Percentiles rank a stretch among this genome's conserved stretches.
These are phyloP conservation scores for Alectoria sarmentosa DNA, from an alignment of 495 filamentous ascomycete species.

Conservation along the genomic window DNA sequence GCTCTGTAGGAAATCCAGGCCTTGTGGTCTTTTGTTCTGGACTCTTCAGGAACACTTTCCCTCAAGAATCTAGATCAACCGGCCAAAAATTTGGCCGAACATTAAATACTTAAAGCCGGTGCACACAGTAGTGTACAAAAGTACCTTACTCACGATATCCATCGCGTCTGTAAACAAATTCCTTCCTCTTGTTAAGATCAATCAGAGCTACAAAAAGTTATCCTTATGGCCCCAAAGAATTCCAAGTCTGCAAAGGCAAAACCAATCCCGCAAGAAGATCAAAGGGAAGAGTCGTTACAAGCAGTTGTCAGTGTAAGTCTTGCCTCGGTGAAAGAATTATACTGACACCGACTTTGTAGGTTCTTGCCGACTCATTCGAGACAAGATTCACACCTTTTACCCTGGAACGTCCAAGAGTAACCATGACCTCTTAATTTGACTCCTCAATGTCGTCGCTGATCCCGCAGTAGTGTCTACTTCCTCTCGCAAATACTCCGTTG, in stretches of 20 bases:
- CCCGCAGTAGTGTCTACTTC: conserved; percentile 72
- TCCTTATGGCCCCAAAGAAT: conserved; percentile 35
- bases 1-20: conserved; percentile 4
- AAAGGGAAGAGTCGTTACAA: conserved; percentile 78
- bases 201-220: not conserved
- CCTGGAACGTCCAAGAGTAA: conserved; percentile 77
- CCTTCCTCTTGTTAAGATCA: too few species aligned
- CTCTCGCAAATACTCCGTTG: conserved; percentile 84
- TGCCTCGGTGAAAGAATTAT: conserved; percentile 19
- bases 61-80: not conserved
- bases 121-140: too few species aligned
- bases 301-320: conserved; percentile 60
- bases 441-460: not conserved
- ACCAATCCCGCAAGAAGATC: conserved; percentile 54
- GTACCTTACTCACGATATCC: too few species aligned
- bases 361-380: conserved; percentile 90
- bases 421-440: too few species aligned
- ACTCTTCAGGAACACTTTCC: not conserved
- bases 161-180: too few species aligned
- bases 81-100: not conserved
- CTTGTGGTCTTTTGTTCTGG: conserved; percentile 12
- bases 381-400: conserved; percentile 87
- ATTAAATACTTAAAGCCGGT: too few species aligned
- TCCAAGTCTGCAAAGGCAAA: conserved; percentile 54
- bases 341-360: conserved; percentile 35